Evolutionary conservation across 2,329 filamentous ascomycete species (phyloP).

Genomic region (Cercospora janseana): DNA sequence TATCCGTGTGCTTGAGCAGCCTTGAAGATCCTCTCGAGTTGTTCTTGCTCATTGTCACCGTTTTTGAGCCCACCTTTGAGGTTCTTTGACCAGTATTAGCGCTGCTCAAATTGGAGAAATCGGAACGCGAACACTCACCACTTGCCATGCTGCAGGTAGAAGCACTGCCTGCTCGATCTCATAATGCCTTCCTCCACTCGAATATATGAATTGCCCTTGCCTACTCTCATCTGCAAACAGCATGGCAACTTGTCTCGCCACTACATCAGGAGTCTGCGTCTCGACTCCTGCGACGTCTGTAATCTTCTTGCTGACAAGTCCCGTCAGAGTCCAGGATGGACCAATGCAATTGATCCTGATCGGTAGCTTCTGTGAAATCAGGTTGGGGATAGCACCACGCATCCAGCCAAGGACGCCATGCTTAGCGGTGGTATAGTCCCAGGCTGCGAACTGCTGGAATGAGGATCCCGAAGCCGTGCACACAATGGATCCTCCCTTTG

Average conservation of each 20-base stretch:
- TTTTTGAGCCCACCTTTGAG: conserved; percentile 4
- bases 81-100: background rate
- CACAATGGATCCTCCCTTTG: conserved; percentile 50
- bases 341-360: conserved; percentile 58
- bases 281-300: conserved; percentile 44
- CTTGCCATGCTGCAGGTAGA: conserved; percentile 23
- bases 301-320: conserved; percentile 45
- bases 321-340: conserved; percentile 56
- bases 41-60: conserved; percentile 8
- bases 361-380: conserved; percentile 38
- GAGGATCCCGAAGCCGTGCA: conserved; percentile 53
- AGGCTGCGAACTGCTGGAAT: conserved; percentile 51
- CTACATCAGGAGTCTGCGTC: conserved; percentile 48
- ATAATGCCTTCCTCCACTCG: conserved; percentile 49
- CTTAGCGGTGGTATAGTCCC: conserved; percentile 57
- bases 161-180: conserved; percentile 53
- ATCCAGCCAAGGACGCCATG: conserved; percentile 56
- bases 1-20: conserved; percentile 4
- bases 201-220: conserved; percentile 55
- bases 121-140: conserved; percentile 2
- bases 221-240: conserved; percentile 51
- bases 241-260: conserved; percentile 51
- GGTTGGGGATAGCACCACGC: conserved; percentile 46
- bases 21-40: conserved; percentile 6
- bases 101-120: background rate